phyloP scores from a whole-genome alignment of 2,329 filamentous ascomycete genomes.

The Sporothrix dimorphospora region DNA sequence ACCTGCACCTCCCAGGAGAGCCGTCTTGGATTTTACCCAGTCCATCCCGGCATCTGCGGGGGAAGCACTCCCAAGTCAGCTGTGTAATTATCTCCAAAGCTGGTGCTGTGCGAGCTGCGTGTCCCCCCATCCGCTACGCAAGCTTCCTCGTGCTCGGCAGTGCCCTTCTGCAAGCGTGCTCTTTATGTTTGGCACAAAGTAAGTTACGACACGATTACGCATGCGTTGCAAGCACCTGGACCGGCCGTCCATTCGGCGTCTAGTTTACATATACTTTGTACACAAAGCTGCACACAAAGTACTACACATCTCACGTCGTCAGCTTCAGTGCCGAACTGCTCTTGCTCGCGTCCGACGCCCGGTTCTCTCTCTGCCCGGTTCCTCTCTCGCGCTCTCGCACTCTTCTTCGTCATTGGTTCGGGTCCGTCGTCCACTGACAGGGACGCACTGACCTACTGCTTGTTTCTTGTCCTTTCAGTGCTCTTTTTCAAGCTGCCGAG shows the following conservation, averaged over 20 bases:
- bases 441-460: slow-evolving; percentile 14
- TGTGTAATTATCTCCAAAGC: not conserved
- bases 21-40: not conserved
- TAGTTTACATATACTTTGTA: no score
- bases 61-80: not conserved
- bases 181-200: not conserved
- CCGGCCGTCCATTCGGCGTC: not conserved
- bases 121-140: not conserved
- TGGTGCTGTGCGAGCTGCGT: not conserved
- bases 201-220: slow-evolving; percentile 16
- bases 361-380: not conserved
- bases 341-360: not conserved
- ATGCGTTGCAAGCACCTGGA: not conserved
- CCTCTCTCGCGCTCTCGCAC: not conserved
- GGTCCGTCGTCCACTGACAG: not conserved
- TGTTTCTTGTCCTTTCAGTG: not conserved
- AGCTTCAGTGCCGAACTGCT: not conserved
- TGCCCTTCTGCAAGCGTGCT: not conserved
- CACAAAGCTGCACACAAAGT: not conserved
- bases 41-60: not conserved
- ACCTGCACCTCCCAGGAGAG: no score
- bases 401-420: not conserved
- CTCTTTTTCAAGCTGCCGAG: slow-evolving; percentile 8
- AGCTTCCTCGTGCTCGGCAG: not conserved
- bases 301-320: not conserved